A percentile compares a stretch with the other conserved stretches of the same genome.
These are phyloP conservation scores for Boletus sensibilis DNA, from an alignment of 768 basidiomycete genomes.

Conservation along the genomic window DNA sequence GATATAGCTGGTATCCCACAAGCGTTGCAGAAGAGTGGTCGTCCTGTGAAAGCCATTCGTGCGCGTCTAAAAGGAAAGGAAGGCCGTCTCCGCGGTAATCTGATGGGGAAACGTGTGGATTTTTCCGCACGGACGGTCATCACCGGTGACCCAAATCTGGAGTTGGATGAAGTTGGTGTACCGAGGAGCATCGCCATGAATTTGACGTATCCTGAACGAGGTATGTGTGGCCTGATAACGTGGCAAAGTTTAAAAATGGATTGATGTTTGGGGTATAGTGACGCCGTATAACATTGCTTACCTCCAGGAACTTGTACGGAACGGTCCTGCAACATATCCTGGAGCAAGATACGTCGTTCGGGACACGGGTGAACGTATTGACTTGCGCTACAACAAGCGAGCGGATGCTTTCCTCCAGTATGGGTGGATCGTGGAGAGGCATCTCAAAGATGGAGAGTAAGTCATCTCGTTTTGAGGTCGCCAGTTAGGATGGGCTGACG, in stretches of 20 bases:
- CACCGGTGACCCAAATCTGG: conserved; percentile 96
- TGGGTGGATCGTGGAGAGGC: conserved; percentile 98
- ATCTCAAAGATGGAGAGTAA: conserved; percentile 97
- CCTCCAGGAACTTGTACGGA: conserved; percentile 91
- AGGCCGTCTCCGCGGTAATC: conserved; percentile 93
- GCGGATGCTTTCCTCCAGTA: conserved; percentile 94
- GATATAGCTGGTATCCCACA: conserved; percentile 98
- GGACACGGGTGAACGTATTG: conserved; percentile 96
- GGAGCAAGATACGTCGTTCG: conserved; percentile 96
- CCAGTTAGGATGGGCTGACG: not conserved
- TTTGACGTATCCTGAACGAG: conserved; percentile 94
- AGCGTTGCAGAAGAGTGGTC: conserved; percentile 93
- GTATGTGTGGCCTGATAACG: conserved; percentile 39
- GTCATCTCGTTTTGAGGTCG: conserved; percentile 34
- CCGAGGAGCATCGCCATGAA: conserved; percentile 96
- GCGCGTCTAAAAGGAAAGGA: conserved; percentile 98
- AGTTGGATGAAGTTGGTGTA: conserved; percentile 96
- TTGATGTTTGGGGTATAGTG: conserved; percentile 47
- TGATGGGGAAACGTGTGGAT: conserved; percentile 99
- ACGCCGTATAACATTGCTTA: conserved; percentile 97
- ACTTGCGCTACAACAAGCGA: conserved; percentile 93
- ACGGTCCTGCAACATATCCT: conserved; percentile 92
- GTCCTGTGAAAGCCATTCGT: conserved; percentile 97
- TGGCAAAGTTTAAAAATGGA: not conserved
- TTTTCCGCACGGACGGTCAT: conserved; percentile 99